A percentile compares a stretch with the other conserved stretches of the same genome.
Evolutionary conservation across 2,329 filamentous ascomycete species (phyloP).

Genomic region (Botrytis deweyae): DNA sequence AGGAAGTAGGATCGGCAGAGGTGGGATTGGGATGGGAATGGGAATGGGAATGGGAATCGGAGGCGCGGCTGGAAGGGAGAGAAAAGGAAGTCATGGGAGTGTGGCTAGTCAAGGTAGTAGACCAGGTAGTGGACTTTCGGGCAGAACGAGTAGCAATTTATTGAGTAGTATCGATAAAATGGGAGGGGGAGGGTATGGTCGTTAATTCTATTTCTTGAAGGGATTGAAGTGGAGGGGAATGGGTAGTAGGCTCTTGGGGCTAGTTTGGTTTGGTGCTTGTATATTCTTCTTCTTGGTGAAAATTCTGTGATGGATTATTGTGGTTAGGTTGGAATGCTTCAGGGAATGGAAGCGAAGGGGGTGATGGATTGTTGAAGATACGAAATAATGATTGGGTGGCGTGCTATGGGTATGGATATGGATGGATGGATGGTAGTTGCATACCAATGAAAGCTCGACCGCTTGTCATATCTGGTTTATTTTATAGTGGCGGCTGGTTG

Average conservation of each 20-base stretch:
- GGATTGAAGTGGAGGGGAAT: not conserved
- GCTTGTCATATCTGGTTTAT: slow-evolving; percentile 9
- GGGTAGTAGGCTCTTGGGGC: not conserved
- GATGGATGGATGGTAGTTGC: slow-evolving; percentile 7
- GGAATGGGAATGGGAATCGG: slow-evolving; percentile 9
- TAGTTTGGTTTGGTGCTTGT: slow-evolving; percentile 18
- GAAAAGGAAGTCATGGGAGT: slow-evolving; percentile 41
- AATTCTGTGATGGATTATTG: slow-evolving; percentile 1
- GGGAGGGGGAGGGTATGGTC: slow-evolving; percentile 52
- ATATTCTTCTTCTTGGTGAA: slow-evolving; percentile 20
- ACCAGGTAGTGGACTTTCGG: slow-evolving; percentile 36
- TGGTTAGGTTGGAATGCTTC: slow-evolving; percentile 1
- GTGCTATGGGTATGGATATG: slow-evolving; percentile 10
- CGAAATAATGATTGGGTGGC: slow-evolving; percentile 19
- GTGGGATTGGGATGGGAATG: slow-evolving; percentile 28
- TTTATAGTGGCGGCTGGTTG: slow-evolving; percentile 7
- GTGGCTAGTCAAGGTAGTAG: slow-evolving; percentile 38
- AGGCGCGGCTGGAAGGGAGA: slow-evolving; percentile 4
- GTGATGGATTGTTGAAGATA: slow-evolving; percentile 3
- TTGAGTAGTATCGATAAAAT: slow-evolving; percentile 87
- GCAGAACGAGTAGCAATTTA: slow-evolving; percentile 62
- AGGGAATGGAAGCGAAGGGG: not conserved
- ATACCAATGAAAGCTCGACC: slow-evolving; percentile 3
- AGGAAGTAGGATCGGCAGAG: slow-evolving; percentile 48
- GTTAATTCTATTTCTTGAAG: not conserved